Percentiles rank a stretch among this genome's conserved stretches.
phyloP scores from a whole-genome alignment of 2,329 filamentous ascomycete genomes.

The Pseudogymnoascus sp. region DNA sequence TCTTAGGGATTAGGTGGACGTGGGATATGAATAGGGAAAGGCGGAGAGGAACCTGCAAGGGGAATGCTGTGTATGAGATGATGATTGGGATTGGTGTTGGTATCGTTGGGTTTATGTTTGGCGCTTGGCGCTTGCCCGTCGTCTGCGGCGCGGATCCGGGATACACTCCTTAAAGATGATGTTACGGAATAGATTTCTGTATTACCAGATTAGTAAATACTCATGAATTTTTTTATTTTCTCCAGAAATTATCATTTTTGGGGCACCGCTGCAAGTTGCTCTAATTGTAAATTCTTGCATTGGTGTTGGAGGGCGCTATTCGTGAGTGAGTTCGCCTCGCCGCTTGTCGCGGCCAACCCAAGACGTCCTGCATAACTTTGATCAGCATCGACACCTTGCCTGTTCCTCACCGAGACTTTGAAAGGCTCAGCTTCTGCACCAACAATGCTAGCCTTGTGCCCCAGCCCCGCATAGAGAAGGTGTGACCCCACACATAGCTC shows the following conservation, averaged over 20 bases:
- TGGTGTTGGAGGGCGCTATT: background rate
- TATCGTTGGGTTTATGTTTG: background rate
- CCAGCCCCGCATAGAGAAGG: background rate
- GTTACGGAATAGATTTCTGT: constrained; percentile 1
- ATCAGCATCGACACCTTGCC: background rate
- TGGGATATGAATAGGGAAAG: background rate
- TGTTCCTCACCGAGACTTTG: background rate
- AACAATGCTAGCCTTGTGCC: background rate
- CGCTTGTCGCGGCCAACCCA: background rate
- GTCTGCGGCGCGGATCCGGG: background rate
- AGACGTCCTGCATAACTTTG: background rate
- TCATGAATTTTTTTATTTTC: background rate
- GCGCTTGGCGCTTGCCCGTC: background rate
- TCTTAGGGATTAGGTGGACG: background rate
- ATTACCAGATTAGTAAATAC: background rate
- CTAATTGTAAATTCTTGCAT: background rate
- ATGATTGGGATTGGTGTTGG: background rate
- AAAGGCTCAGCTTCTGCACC: background rate
- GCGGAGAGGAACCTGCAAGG: background rate
- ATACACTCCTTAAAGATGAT: background rate
- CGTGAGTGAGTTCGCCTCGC: background rate
- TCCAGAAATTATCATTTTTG: background rate
- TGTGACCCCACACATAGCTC: background rate
- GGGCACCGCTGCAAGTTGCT: background rate
- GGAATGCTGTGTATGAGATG: background rate